Conservation (phyloP, 306 rosid species). For the Fagus sylvatica region DNA sequence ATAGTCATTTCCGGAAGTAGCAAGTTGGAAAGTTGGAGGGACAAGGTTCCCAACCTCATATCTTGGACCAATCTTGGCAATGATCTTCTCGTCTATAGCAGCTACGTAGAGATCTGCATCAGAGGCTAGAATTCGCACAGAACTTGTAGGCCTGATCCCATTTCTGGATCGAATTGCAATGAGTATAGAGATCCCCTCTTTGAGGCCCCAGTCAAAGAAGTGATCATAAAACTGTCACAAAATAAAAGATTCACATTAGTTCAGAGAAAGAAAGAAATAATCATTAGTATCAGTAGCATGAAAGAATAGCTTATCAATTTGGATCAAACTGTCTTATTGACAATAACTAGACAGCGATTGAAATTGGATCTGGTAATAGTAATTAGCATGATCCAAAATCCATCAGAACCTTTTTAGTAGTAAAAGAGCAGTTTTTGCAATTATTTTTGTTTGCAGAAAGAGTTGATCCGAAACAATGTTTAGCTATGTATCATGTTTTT, state of each 20-base stretch:
- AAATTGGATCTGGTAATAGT: too few relatives aligned
- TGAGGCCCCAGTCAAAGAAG: constrained; percentile 34
- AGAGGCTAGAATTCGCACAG: constrained; percentile 33
- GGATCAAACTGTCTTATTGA: neutral
- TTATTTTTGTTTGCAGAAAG: too few relatives aligned
- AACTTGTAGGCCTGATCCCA: constrained; percentile 29
- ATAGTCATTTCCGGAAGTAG: constrained; percentile 26
- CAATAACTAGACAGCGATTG: too few relatives aligned
- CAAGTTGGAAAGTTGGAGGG: constrained; percentile 30
- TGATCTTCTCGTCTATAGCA: constrained; percentile 31
- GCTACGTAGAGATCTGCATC: constrained; percentile 38
- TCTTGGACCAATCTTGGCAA: constrained; percentile 38
- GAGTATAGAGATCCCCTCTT: constrained; percentile 23
- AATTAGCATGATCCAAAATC: too few relatives aligned
- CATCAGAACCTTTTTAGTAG: too few relatives aligned
- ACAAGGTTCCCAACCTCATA: constrained; percentile 18
- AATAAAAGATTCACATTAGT: neutral
- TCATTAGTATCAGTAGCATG: neutral
- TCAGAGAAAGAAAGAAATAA: neutral
- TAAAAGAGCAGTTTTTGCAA: too few relatives aligned
- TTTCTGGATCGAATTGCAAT: constrained; percentile 32
- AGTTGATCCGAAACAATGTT: too few relatives aligned
- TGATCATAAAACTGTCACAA: constrained; percentile 45
- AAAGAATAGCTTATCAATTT: neutral
- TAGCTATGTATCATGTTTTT: too few relatives aligned